Evolutionary conservation across 257 asterid genomes (phyloP).

Genomic region (Gardenia jasminoides): DNA sequence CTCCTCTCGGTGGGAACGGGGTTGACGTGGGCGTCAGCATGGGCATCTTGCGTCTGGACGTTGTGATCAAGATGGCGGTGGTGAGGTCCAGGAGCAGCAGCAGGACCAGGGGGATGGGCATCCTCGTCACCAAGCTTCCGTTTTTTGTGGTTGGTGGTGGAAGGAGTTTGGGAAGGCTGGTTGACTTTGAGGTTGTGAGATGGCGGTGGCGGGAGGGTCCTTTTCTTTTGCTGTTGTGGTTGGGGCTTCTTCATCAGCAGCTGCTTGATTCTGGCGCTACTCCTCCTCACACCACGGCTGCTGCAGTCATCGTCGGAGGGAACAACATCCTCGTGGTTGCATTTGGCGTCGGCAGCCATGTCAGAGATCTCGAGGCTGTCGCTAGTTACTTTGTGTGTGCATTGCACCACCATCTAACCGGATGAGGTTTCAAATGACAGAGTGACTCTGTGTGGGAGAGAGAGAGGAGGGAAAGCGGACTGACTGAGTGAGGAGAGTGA

Average conservation of each 20-base stretch:
- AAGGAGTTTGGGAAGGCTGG: not conserved
- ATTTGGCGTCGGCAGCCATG: not conserved
- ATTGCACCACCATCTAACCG: constrained; percentile 22
- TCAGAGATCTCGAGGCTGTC: constrained; percentile 15
- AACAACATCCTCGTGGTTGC: not conserved
- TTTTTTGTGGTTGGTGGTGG: not conserved
- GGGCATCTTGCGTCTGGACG: too few relatives aligned
- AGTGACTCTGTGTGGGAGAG: not conserved
- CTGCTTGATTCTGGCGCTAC: constrained; percentile 27
- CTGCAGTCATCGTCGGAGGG: not conserved
- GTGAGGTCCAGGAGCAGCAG: not conserved
- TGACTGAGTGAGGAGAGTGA: not conserved
- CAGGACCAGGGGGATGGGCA: not conserved
- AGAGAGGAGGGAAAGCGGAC: not conserved
- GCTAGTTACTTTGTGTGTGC: constrained; percentile 6
- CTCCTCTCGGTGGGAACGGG: constrained; percentile 23
- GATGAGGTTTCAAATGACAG: not conserved
- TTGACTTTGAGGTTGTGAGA: not conserved
- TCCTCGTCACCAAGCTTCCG: not conserved
- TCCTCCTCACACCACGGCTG: not conserved
- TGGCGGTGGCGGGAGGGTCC: not conserved
- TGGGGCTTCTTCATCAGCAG: not conserved
- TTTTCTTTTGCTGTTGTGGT: not conserved
- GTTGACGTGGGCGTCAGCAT: not conserved
- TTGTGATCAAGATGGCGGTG: not conserved